Evolutionary conservation across 768 basidiomycete genomes (phyloP).

Genomic region (Phylloporus rhodoxanthus): DNA sequence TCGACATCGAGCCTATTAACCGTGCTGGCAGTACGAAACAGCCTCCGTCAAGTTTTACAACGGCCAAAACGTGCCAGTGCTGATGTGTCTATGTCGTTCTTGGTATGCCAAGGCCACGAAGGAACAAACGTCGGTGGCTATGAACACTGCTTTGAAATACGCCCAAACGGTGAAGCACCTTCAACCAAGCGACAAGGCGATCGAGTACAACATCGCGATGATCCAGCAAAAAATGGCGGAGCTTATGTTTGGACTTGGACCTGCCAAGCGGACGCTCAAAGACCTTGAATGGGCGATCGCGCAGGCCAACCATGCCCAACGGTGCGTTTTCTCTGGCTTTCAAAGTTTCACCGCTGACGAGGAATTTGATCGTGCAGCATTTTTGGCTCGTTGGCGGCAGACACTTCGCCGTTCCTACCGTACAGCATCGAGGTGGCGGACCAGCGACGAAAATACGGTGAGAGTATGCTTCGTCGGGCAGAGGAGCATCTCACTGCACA

Average conservation of each 20-base stretch:
- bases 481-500: constrained; percentile 76
- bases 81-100: constrained; percentile 84
- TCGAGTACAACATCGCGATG: constrained; percentile 95
- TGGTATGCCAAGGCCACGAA: constrained; percentile 94
- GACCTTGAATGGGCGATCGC: constrained; percentile 76
- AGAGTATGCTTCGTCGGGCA: constrained; percentile 73
- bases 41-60: constrained; percentile 75
- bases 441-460: constrained; percentile 85
- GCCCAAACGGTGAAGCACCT: constrained; percentile 71
- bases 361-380: constrained; percentile 40
- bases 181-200: constrained; percentile 84
- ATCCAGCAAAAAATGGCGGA: constrained; percentile 96
- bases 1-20: background rate
- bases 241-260: constrained; percentile 68
- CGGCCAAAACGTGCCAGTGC: constrained; percentile 65
- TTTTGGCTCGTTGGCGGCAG: constrained; percentile 77
- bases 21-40: constrained; percentile 70
- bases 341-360: background rate
- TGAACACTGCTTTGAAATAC: constrained; percentile 80
- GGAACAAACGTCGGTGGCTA: constrained; percentile 75
- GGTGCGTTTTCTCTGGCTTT: constrained; percentile 40
- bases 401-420: constrained; percentile 61
- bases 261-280: constrained; percentile 71
- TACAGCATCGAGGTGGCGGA: constrained; percentile 86
- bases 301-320: constrained; percentile 81